Percentiles rank a stretch among this genome's conserved stretches.
Conservation (phyloP, 148 eudicot species). For the Simmondsia chinensis region DNA sequence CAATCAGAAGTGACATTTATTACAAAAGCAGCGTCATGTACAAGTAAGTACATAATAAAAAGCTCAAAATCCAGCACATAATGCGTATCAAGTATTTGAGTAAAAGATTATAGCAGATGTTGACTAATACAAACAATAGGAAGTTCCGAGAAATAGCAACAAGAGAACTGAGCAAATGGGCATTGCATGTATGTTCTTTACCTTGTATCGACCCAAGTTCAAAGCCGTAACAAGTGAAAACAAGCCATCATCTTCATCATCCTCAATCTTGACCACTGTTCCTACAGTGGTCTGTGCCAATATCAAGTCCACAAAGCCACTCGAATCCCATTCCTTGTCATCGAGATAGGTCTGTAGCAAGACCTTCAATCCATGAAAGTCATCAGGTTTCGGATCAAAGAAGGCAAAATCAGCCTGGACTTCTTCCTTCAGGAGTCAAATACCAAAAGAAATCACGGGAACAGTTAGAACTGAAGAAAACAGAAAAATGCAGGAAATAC, state of each 20-base stretch:
- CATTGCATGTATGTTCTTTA: constrained; percentile 13
- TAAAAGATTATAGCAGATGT: too few relatives aligned
- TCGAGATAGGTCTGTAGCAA: constrained; percentile 70
- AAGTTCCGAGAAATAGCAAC: too few relatives aligned
- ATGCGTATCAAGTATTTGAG: too few relatives aligned
- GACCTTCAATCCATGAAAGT: constrained; percentile 84
- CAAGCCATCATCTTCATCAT: constrained; percentile 76
- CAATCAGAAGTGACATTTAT: too few relatives aligned
- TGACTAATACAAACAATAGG: too few relatives aligned
- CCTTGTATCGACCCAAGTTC: constrained; percentile 80
- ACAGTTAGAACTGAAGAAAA: not conserved
- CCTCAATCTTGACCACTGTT: constrained; percentile 70
- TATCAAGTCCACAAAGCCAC: constrained; percentile 76
- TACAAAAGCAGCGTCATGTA: too few relatives aligned
- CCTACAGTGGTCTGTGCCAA: constrained; percentile 91
- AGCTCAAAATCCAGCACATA: too few relatives aligned
- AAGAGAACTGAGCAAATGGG: too few relatives aligned
- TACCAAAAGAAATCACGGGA: not conserved
- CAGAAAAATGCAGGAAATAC: not conserved
- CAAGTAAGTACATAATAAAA: too few relatives aligned
- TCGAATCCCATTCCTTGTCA: constrained; percentile 72
- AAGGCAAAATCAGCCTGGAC: constrained; percentile 96
- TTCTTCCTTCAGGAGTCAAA: constrained; percentile 45
- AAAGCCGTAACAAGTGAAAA: constrained; percentile 66
- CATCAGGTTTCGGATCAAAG: constrained; percentile 89